Conservation (phyloP, 352 stramenopile species). For the Phytophthora aleatoria region DNA sequence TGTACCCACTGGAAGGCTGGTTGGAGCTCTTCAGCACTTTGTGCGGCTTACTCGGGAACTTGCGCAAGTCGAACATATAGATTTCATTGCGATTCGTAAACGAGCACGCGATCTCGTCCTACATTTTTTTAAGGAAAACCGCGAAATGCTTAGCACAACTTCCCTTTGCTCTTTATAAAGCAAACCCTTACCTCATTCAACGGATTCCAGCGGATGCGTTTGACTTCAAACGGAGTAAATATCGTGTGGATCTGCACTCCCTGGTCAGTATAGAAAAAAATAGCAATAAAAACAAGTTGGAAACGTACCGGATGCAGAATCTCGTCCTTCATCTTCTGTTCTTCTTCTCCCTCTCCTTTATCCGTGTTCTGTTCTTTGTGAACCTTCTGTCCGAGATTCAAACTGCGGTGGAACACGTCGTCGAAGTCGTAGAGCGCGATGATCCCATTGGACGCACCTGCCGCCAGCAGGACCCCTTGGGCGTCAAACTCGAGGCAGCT, state of each 20-base stretch:
- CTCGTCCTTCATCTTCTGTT: conserved; percentile 9
- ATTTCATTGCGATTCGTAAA: conserved; percentile 81
- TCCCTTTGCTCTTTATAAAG: neutral
- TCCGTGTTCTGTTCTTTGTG: neutral
- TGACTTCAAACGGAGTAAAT: conserved; percentile 67
- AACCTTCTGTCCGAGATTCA: conserved; percentile 57
- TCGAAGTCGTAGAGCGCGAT: conserved; percentile 84
- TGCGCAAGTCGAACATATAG: conserved; percentile 72
- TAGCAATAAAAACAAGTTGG: neutral
- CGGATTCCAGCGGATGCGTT: conserved; percentile 80
- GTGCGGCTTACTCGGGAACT: conserved; percentile 68
- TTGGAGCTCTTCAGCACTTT: conserved; percentile 66
- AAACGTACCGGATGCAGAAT: conserved; percentile 45
- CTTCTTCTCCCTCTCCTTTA: conserved; percentile 1
- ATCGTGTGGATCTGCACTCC: conserved; percentile 75
- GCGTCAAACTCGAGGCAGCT: conserved; percentile 77
- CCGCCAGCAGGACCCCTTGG: conserved; percentile 67
- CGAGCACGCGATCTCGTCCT: conserved; percentile 80
- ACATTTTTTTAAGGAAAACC: neutral
- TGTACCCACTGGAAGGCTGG: conserved; percentile 77
- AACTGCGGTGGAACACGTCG: conserved; percentile 64
- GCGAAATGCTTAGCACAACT: neutral
- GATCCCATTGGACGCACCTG: conserved; percentile 66
- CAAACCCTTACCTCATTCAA: conserved; percentile 52
- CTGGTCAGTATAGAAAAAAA: neutral